phyloP scores from a whole-genome alignment of 768 basidiomycete species.

The Mycena rosella region DNA sequence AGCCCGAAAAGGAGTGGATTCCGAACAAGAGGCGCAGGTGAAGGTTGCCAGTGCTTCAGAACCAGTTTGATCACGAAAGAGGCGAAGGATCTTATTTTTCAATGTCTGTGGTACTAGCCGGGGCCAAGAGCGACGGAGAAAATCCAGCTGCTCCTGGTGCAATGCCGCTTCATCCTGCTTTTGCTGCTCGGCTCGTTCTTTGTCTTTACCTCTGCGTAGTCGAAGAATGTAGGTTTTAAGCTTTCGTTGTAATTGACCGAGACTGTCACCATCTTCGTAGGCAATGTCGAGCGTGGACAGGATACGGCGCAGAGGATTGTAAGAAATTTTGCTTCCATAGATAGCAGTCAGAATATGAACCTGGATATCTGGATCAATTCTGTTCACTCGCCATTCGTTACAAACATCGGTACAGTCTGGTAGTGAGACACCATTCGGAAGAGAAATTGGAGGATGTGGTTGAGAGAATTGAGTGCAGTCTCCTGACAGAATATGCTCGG shows the following conservation, averaged over 20 bases:
- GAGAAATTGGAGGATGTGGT: background rate
- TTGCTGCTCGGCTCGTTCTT: background rate
- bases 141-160: too few species aligned
- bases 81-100: too few species aligned
- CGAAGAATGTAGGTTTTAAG: background rate
- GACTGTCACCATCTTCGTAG: background rate
- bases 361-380: slow-evolving; percentile 11
- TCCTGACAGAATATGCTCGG: too few species aligned
- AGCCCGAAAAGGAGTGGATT: too few species aligned
- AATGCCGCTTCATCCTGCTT: background rate
- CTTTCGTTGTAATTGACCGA: background rate
- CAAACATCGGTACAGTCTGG: slow-evolving; percentile 10
- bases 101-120: too few species aligned
- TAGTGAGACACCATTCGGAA: background rate
- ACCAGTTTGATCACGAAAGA: background rate
- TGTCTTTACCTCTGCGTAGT: slow-evolving; percentile 7
- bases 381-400: slow-evolving; percentile 9
- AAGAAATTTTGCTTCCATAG: slow-evolving; percentile 1
- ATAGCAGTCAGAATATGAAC: slow-evolving; percentile 7
- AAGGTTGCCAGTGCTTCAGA: too few species aligned
- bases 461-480: slow-evolving; percentile 1
- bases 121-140: too few species aligned
- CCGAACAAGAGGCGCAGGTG: too few species aligned
- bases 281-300: background rate
- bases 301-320: slow-evolving; percentile 8